Percentiles rank a stretch among this genome's conserved stretches.
Evolutionary conservation across 768 basidiomycete species (phyloP).

Genomic region (Fistulinella prunicolor): DNA sequence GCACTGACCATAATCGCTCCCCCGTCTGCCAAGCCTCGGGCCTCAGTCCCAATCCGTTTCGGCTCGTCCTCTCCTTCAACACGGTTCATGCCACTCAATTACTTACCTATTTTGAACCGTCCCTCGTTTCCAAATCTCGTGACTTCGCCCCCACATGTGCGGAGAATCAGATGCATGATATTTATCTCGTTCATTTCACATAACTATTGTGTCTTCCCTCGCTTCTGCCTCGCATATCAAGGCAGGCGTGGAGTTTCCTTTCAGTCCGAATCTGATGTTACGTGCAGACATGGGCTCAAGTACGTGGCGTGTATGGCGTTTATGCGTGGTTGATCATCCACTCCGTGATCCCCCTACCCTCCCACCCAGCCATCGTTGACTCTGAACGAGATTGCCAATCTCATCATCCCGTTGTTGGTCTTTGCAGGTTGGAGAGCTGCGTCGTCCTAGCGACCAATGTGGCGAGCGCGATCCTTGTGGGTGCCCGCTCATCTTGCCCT

Average conservation of each 20-base stretch:
- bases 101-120: conserved; percentile 18
- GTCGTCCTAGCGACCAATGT: background rate
- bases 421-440: too few relatives aligned
- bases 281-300: conserved; percentile 5
- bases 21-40: conserved; percentile 9
- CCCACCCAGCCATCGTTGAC: background rate
- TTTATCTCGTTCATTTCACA: conserved; percentile 15
- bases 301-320: conserved; percentile 17
- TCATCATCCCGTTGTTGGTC: too few relatives aligned
- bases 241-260: conserved; percentile 16
- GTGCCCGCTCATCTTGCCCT: conserved; percentile 9
- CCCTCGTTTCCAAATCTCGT: conserved; percentile 15
- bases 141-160: conserved; percentile 28
- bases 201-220: conserved; percentile 14
- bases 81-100: conserved; percentile 2
- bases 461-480: background rate
- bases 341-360: conserved; percentile 3
- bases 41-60: conserved; percentile 2
- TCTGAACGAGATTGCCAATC: background rate
- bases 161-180: conserved; percentile 26
- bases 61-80: conserved; percentile 3
- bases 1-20: background rate
- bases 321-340: conserved; percentile 23
- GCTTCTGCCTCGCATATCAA: conserved; percentile 26
- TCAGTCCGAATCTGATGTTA: conserved; percentile 17